Evolutionary conservation across 2,329 filamentous ascomycete species (phyloP), one percentile per base, ranked within the genome.

Genomic region (Pseudopithomyces maydicus): DNA sequence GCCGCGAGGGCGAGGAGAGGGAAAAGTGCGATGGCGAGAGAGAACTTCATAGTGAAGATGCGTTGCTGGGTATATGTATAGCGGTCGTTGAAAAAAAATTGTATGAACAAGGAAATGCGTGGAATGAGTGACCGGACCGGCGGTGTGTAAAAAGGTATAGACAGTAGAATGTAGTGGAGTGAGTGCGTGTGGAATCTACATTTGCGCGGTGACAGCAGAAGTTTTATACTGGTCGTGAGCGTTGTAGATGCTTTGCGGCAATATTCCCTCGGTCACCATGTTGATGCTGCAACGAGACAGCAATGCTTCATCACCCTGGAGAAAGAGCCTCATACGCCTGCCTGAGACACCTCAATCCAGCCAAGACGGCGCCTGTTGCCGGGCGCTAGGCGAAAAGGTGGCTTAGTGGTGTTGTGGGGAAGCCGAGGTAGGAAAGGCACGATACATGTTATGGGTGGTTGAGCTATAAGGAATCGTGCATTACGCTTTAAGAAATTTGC

Each of bases 21-120:
- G 44, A 71, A 49, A 47, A 69, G 52, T 26, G 65, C 29, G 47
- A 61, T 23, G 42, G 61, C 52, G 48, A 68, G 46, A 53, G 57
- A 63, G 65, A 67, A 63, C 58, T 68, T 59, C 70, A 71, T 73
- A 15, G 57, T 58, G 52, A 69, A 69, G 7, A 59, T 60, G 52
- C 41, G 29, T 49, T n/a, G n/a, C n/a, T n/a, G n/a, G n/a, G n/a
- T n/a, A n/a, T n/a, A n/a, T n/a, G 26, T 29, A 43, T 54, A 39
- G 22, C 47, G 39, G 23, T 26, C 43, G 26, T 44, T 51, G 26
- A 20, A 36, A 33, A 42, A 4, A 20, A 15, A 36, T 17, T 6
- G 14, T 45, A 17, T n/a, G 17, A 20, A 33, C 36, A 32, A n/a
- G 10, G 15, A 49, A 52, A 38, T 20, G 42, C 39, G 48, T 33